phyloP scores from a whole-genome alignment of 352 stramenopile genomes.

The Phytophthora meadii region DNA sequence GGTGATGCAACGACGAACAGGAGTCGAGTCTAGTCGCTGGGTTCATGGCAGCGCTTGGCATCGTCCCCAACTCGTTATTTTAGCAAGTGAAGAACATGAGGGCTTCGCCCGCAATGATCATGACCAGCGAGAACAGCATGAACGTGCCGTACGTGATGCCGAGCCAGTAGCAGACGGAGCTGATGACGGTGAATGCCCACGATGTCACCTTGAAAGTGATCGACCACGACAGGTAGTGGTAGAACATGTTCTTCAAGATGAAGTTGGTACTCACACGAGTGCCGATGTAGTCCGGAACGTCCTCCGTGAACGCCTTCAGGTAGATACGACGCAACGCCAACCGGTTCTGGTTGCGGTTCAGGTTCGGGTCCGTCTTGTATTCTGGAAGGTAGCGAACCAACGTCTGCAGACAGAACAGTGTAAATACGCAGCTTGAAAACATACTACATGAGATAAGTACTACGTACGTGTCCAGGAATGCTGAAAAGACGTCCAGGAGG shows the following conservation, averaged over 20 bases:
- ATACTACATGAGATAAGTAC: neutral
- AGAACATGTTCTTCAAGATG: conserved; percentile 68
- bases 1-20: conserved; percentile 26
- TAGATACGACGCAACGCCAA: conserved; percentile 82
- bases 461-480: conserved; percentile 66
- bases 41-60: conserved; percentile 13
- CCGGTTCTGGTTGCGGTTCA: conserved; percentile 86
- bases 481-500: conserved; percentile 76
- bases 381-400: conserved; percentile 80
- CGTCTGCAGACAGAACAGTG: conserved; percentile 42
- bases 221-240: conserved; percentile 74
- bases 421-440: conserved; percentile 37
- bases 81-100: conserved; percentile 88
- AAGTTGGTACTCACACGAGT: conserved; percentile 55
- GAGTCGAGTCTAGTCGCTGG: conserved; percentile 1
- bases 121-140: conserved; percentile 57
- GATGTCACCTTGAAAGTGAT: conserved; percentile 71
- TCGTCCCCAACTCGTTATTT: conserved; percentile 15
- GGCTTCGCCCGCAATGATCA: conserved; percentile 58
- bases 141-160: conserved; percentile 76
- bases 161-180: conserved; percentile 47
- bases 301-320: conserved; percentile 73
- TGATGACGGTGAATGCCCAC: conserved; percentile 50
- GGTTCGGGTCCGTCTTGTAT: conserved; percentile 65
- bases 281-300: conserved; percentile 76